Base-by-base conservation (phyloP, 768 basidiomycete species). In the Amanita rimosa region DNA sequence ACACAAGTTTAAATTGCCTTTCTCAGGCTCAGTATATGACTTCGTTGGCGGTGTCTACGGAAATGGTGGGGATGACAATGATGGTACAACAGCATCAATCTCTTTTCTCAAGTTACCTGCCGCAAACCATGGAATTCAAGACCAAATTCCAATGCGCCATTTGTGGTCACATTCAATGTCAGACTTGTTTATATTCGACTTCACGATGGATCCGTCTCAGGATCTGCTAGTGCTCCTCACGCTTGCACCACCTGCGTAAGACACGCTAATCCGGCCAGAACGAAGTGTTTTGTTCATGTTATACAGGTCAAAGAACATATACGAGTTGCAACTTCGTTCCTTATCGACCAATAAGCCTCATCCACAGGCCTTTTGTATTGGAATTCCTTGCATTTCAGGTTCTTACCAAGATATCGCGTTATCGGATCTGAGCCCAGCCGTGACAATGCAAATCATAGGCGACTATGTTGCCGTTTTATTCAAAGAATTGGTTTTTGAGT, bases 191-290 rank as follows among this genome's bases (percentile, higher is more conserved):
- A 68, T 76, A 49, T 66, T 75, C 21, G 76, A 80, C 53, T 77
- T 79, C 44, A 76, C 76, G 0, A 76, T 79, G 69, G 75, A 76
- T 60, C 75, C 74, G 9, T 63, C 68, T 4, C 74, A 76, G 59
- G 74, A 79, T 58, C 57, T 80, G 3, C 62, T 78, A 13, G 71
- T 75, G 10, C 67, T 79, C 10, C 70, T 78, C 13, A 64, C 70
- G 3, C 60, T 71, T 9, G 65, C 72, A 0, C 62, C 69, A 33
- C 55, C 61, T 19, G 62, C 66, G 75, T 76, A 56, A 52, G 73
- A 59, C 35, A n/a, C 47, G 41, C 9, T 27, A 36, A n/a, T 27
- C 42, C 6, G 13, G 14, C 13, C 39, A 16, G 24, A 37, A 41
- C 43, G 37, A 11, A 22, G 50, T 53, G 26, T 17, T 17, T 51